Evolutionary conservation across 495 filamentous ascomycete species (phyloP).

Genomic region (Trichoderma gamsii): DNA sequence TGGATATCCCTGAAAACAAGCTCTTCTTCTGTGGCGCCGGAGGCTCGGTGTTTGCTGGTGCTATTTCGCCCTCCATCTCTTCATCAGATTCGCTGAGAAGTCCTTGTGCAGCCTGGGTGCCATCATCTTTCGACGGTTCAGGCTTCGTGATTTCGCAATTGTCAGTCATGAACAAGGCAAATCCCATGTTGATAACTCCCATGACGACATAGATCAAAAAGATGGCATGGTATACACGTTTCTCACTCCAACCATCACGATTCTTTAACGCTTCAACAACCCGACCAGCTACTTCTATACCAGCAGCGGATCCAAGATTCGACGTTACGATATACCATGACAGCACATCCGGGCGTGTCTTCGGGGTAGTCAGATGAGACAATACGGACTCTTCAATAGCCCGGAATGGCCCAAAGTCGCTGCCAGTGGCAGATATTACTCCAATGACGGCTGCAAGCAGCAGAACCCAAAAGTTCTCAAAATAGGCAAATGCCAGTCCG

Average conservation of each 20-base stretch:
- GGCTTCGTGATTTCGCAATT: conserved; percentile 32
- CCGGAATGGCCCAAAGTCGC: conserved; percentile 76
- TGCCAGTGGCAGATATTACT: conserved; percentile 73
- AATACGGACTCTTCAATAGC: conserved; percentile 79
- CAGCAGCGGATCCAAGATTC: conserved; percentile 27
- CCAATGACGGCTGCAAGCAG: conserved; percentile 71
- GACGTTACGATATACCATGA: conserved; percentile 68
- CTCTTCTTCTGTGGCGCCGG: neutral
- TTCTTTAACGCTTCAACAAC: conserved; percentile 30
- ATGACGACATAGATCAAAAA: conserved; percentile 35
- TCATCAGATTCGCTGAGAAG: conserved; percentile 10
- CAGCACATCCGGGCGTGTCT: conserved; percentile 64
- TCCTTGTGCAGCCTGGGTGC: neutral
- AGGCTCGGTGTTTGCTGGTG: neutral
- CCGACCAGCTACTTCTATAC: conserved; percentile 34
- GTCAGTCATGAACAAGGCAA: conserved; percentile 27
- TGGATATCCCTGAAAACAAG: conserved; percentile 48
- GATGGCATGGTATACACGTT: conserved; percentile 35
- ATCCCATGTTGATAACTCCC: conserved; percentile 31
- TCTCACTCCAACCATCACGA: conserved; percentile 28
- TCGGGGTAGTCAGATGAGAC: conserved; percentile 61
- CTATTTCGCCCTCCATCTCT: conserved; percentile 14
- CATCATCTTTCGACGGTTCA: neutral
- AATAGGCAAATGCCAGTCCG: conserved; percentile 61
- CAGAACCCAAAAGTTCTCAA: conserved; percentile 67